Base-by-base conservation (phyloP, 768 basidiomycete species). In the Kwoniella europaea region DNA sequence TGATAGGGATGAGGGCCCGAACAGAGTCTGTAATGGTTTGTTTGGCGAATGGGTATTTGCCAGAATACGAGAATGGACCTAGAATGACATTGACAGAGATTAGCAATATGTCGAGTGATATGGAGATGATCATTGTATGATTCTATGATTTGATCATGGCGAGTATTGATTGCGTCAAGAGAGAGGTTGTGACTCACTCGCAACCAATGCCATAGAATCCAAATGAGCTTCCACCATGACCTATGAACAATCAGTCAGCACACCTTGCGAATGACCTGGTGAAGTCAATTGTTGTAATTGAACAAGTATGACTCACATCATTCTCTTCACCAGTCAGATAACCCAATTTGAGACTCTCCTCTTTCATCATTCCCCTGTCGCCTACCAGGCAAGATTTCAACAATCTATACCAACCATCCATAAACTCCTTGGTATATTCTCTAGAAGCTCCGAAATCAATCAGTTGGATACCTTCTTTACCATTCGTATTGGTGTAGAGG, bases 371-470 rank as follows among this genome's bases (percentile, higher is more conserved):
- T 5, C 86, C 85, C 29, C 88, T 84, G 82, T 97, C 91, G 41
- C 89, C 89, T 0, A 80, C 79, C 3, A 92, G 88, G 0, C 93
- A 94, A 0, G 93, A 90, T 67, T 87, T 86, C n/a, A 98, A 88
- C n/a, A 99, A 87, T 15, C 85, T 86, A 65, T 91, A 86, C 94
- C 95, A 99, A 65, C 85, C 86, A 80, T 94, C 91, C 85, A 97
- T 94, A 82, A 98, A 99, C 66, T 88, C 87, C 70, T 89, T 89
- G 0, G 88, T 87, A 84, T 98, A 99, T 75, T 89, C 90, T 27
- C 94, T 88, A 0, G 94, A 94, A 10, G 97, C 97, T 42, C 97
- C 97, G 77, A 98, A 98, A 83, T 99, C 97, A 63, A 99, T 91
- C 27, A 99, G 85, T 74, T 92, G 92, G 50, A 72, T 72, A 44